These are phyloP conservation scores for Ustilago tritici DNA, from an alignment of 1,284 basidiomycete genomes.

Conservation along the genomic window DNA sequence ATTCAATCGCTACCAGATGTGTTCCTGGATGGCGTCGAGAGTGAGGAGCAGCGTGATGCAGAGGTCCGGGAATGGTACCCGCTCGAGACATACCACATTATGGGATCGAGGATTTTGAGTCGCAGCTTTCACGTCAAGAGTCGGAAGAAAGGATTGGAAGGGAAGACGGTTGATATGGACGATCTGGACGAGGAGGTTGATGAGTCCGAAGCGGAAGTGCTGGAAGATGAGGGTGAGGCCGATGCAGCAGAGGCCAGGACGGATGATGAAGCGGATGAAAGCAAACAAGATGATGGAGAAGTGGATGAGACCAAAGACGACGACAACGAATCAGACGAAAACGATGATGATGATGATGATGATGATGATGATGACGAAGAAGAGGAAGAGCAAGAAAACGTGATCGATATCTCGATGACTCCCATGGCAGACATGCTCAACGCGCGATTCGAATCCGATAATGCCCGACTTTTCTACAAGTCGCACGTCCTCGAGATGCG, in stretches of 20 bases:
- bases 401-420: slow-evolving; percentile 87
- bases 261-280: slow-evolving; percentile 10
- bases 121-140: slow-evolving; percentile 82
- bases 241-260: slow-evolving; percentile 18
- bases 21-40: slow-evolving; percentile 43
- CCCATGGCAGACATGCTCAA: slow-evolving; percentile 90
- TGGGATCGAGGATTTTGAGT: slow-evolving; percentile 93
- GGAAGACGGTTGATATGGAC: slow-evolving; percentile 49
- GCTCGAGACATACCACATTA: slow-evolving; percentile 83
- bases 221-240: slow-evolving; percentile 55
- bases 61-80: slow-evolving; percentile 74
- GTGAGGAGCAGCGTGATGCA: slow-evolving; percentile 17
- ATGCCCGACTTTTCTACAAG: slow-evolving; percentile 83
- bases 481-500: slow-evolving; percentile 81
- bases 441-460: slow-evolving; percentile 65
- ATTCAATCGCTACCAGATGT: slow-evolving; percentile 65
- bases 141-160: slow-evolving; percentile 39
- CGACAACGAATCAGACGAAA: slow-evolving; percentile 10
- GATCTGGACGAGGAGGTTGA: slow-evolving; percentile 61
- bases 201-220: slow-evolving; percentile 46
- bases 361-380: slow-evolving; percentile 52
- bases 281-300: slow-evolving; percentile 13
- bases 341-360: slow-evolving; percentile 21
- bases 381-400: slow-evolving; percentile 58
- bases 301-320: slow-evolving; percentile 28